Conservation (phyloP, 2,329 filamentous ascomycete species). For the Calonectria hawksworthii region DNA sequence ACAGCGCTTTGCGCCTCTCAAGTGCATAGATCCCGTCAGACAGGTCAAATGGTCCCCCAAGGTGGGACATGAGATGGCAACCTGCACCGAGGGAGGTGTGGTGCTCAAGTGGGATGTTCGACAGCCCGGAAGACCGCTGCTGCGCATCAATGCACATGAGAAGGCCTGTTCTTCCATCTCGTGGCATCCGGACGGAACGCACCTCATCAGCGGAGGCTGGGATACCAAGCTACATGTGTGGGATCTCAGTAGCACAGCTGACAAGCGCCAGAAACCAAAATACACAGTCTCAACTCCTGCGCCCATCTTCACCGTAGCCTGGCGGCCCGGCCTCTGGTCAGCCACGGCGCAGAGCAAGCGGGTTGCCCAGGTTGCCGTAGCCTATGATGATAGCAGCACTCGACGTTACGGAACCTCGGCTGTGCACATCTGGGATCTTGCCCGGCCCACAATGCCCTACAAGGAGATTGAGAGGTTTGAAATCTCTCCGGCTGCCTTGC, state of each 20-base stretch:
- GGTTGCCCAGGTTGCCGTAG: constrained; percentile 73
- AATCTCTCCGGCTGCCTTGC: constrained; percentile 67
- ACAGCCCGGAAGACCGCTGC: constrained; percentile 64
- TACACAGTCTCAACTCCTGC: constrained; percentile 73
- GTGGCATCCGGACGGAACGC: constrained; percentile 78
- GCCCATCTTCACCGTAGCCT: constrained; percentile 70
- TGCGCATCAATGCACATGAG: constrained; percentile 74
- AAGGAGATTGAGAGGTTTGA: constrained; percentile 75
- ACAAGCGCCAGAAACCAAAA: constrained; percentile 75
- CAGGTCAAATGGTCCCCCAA: constrained; percentile 77
- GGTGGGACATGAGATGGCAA: constrained; percentile 73
- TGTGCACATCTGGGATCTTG: constrained; percentile 79
- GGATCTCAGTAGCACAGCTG: constrained; percentile 72
- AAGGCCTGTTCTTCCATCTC: constrained; percentile 71
- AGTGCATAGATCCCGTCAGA: constrained; percentile 62
- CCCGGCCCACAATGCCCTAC: constrained; percentile 75
- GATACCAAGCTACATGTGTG: constrained; percentile 75
- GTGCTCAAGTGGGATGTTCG: constrained; percentile 76
- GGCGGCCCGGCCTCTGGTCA: constrained; percentile 77
- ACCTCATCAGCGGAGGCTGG: constrained; percentile 73
- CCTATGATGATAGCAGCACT: constrained; percentile 70
- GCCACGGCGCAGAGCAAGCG: constrained; percentile 71
- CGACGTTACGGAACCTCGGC: constrained; percentile 69
- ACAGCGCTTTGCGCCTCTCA: constrained; percentile 57
- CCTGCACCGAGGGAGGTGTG: constrained; percentile 73